Evolutionary conservation across 2,329 filamentous ascomycete genomes (phyloP).

Genomic region (Tolypocladium endophyticum): DNA sequence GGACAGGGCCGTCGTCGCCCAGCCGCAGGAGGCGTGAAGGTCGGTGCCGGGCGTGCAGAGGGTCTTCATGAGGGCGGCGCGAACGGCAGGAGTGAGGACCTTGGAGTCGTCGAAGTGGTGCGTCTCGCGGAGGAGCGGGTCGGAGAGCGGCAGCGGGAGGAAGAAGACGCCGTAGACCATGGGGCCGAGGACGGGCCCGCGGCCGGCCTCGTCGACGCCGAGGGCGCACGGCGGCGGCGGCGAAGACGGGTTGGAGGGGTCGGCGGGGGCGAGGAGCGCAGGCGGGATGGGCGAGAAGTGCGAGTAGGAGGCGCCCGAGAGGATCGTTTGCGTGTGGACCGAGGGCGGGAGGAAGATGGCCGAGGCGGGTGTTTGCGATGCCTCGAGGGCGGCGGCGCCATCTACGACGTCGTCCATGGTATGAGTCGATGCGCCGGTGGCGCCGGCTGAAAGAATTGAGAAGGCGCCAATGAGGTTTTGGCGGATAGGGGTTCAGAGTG

Average conservation of each 20-base stretch:
- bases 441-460: background rate
- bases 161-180: constrained; percentile 65
- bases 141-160: constrained; percentile 62
- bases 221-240: constrained; percentile 50
- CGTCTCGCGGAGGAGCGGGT: constrained; percentile 62
- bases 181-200: constrained; percentile 81
- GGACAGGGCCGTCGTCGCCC: constrained; percentile 72
- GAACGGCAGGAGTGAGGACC: constrained; percentile 71
- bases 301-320: constrained; percentile 57
- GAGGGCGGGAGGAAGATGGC: constrained; percentile 57
- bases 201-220: constrained; percentile 87
- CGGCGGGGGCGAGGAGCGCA: constrained; percentile 36
- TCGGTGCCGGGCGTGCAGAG: constrained; percentile 55
- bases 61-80: constrained; percentile 56
- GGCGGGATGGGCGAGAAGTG: constrained; percentile 62
- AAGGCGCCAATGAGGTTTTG: background rate
- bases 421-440: background rate
- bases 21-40: constrained; percentile 55
- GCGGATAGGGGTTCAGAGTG: background rate
- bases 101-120: constrained; percentile 96
- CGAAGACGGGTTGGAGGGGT: constrained; percentile 21
- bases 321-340: constrained; percentile 44
- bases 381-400: background rate
- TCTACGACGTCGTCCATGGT: constrained; percentile 7
- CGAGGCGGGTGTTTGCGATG: constrained; percentile 3